Evolutionary conservation across 1,284 basidiomycete species (phyloP), one percentile per base, ranked within the genome.

Genomic region (Boletus sp.): DNA sequence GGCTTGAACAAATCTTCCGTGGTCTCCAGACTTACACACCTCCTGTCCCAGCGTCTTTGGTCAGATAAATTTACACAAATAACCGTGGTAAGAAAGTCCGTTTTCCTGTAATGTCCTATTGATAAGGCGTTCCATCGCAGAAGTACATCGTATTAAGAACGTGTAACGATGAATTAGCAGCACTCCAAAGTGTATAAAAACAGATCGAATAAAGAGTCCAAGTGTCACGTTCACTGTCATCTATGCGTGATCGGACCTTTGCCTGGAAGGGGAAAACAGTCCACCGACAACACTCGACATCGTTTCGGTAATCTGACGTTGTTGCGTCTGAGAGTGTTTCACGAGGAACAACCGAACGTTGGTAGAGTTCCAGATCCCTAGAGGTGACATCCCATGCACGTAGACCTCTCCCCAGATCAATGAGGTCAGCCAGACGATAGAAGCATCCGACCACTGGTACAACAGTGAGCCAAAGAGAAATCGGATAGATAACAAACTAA

Each of bases 331-430:
- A 6, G 88, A 79, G 58, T 93, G 91, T 65, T 92, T 93, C 50
- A 95, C 88, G 45, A 90, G 82, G 71, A 95, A 95, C 41, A 95
- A 69, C 22, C 88, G 81, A 16, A 94, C 89, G 37, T 82, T 85
- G 9, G 92, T 94, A 36, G 82, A 81, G 56, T 88, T 88, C 91
- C 91, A 94, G 32, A 92, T 81, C 7, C 89, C 90, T 26, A 92
- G 71, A 5, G 85, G 84, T 2, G 83, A 81, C 78, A 93, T 84
- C 8, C 84, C 85, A 33, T 84, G 83, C n/a, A 96, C 86, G 62
- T 94, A 96, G 19, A 94, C 81, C 62, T 94, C 91, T 36, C 93
- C 93, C 91, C 93, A 96, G 29, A 94, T 82, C 44, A 95, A 69
- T 0, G 88, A 91, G 8, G 91, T 90, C 39, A 94, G 74, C 93